These are phyloP conservation scores for Lodderomyces elongisporus DNA, from an alignment of 1,139 yeast genomes.

Conservation along the genomic window DNA sequence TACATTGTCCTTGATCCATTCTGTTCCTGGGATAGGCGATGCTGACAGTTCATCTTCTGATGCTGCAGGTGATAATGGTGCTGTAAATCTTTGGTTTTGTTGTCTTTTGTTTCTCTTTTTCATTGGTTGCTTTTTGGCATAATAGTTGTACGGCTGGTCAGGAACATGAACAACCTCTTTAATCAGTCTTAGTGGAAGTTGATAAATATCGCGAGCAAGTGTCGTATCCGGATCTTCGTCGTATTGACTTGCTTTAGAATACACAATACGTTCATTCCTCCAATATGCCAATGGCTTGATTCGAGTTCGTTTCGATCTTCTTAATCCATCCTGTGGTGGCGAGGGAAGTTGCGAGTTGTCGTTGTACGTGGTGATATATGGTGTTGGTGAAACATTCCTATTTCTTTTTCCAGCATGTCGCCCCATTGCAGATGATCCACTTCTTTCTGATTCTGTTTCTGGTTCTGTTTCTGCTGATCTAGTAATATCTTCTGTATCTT, in stretches of 20 bases:
- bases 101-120: constrained; percentile 12
- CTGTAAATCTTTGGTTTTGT: constrained; percentile 2
- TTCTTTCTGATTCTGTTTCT: constrained; percentile 1
- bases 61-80: constrained; percentile 6
- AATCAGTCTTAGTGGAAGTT: constrained; percentile 53
- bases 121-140: constrained; percentile 7
- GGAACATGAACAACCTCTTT: constrained; percentile 53
- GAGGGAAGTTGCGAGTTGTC: constrained; percentile 29
- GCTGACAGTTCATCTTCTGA: constrained; percentile 21
- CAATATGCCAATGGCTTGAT: constrained; percentile 78
- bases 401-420: neutral
- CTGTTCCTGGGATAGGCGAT: constrained; percentile 45
- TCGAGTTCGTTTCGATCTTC: constrained; percentile 57
- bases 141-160: constrained; percentile 13
- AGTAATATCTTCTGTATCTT: constrained; percentile 1
- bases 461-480: constrained; percentile 1
- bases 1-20: constrained; percentile 50
- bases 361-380: neutral
- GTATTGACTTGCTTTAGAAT: constrained; percentile 37
- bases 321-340: constrained; percentile 42
- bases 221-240: constrained; percentile 31
- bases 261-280: constrained; percentile 76
- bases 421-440: constrained; percentile 5
- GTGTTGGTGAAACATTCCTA: neutral
- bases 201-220: constrained; percentile 28